These are phyloP conservation scores for Exophiala sp. DNA, from an alignment of 2,329 filamentous ascomycete genomes.

Conservation along the genomic window DNA sequence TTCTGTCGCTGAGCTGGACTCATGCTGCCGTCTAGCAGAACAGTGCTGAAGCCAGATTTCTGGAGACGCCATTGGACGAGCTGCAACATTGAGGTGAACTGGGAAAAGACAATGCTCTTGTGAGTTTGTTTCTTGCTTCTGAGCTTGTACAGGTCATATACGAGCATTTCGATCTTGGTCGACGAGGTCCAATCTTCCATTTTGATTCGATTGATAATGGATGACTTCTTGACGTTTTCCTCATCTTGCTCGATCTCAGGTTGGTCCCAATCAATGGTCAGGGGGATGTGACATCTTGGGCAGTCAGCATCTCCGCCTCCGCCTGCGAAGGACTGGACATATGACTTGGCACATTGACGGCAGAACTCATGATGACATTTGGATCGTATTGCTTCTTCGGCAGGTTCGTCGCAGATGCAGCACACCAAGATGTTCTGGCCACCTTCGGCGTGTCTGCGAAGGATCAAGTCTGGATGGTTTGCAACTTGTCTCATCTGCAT, in stretches of 20 bases:
- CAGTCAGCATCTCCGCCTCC: slow-evolving; percentile 59
- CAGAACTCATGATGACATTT: slow-evolving; percentile 93
- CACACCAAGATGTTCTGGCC: slow-evolving; percentile 90
- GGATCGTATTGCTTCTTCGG: slow-evolving; percentile 90
- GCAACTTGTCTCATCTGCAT: slow-evolving; percentile 99
- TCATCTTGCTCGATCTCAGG: slow-evolving; percentile 93
- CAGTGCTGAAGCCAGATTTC: slow-evolving; percentile 94
- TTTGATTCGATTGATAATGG: slow-evolving; percentile 97
- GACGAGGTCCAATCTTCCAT: slow-evolving; percentile 99
- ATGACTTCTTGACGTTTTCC: slow-evolving; percentile 81
- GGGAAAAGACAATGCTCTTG: slow-evolving; percentile 96
- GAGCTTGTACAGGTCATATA: slow-evolving; percentile 89
- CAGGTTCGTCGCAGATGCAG: slow-evolving; percentile 92
- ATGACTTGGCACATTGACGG: slow-evolving; percentile 73
- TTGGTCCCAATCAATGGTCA: slow-evolving; percentile 90
- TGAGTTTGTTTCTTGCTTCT: slow-evolving; percentile 88
- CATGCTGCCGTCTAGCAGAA: slow-evolving; percentile 98
- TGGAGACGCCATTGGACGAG: slow-evolving; percentile 95
- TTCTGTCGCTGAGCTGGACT: slow-evolving; percentile 88
- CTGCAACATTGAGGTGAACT: slow-evolving; percentile 96
- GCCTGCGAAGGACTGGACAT: slow-evolving; percentile 71
- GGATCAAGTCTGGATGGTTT: slow-evolving; percentile 88
- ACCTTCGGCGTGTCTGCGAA: slow-evolving; percentile 81
- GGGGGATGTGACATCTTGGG: slow-evolving; percentile 83
- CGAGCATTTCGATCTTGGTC: slow-evolving; percentile 94